phyloP scores from a whole-genome alignment of 768 basidiomycete genomes.

The Nevesoporus exiguus region DNA sequence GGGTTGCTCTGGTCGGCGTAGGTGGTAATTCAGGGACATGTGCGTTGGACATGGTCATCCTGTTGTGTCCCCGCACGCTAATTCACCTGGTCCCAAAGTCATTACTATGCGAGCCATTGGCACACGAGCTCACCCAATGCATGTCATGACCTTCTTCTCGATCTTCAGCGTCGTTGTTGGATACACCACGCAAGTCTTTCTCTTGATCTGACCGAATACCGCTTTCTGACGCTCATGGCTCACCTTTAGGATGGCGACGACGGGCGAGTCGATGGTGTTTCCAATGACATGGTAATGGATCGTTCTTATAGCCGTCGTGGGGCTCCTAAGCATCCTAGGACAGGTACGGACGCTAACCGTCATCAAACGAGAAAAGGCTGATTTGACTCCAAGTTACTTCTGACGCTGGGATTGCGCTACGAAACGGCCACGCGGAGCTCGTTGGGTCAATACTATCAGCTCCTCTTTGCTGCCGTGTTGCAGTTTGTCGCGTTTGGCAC shows the following conservation, averaged over 20 bases:
- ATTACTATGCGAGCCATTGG: slow-evolving; percentile 66
- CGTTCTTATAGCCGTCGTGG: slow-evolving; percentile 12
- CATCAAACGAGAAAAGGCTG: background rate
- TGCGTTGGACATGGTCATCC: slow-evolving; percentile 34
- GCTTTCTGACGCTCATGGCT: background rate
- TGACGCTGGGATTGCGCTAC: slow-evolving; percentile 60
- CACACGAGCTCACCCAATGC: slow-evolving; percentile 69
- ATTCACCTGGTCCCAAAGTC: slow-evolving; percentile 29
- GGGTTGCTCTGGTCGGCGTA: slow-evolving; percentile 64
- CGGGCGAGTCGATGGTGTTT: slow-evolving; percentile 9
- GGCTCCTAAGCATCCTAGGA: slow-evolving; percentile 12
- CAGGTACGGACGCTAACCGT: slow-evolving; percentile 11
- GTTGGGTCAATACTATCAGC: slow-evolving; percentile 58
- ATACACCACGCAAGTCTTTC: slow-evolving; percentile 6
- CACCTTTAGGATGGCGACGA: slow-evolving; percentile 10
- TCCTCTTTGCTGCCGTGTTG: slow-evolving; percentile 65
- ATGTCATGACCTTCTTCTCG: slow-evolving; percentile 67
- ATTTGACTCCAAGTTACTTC: slow-evolving; percentile 37
- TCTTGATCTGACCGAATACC: background rate
- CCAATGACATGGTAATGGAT: slow-evolving; percentile 20
- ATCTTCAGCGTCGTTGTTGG: slow-evolving; percentile 42
- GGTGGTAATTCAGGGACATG: slow-evolving; percentile 65
- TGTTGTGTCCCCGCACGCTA: background rate
- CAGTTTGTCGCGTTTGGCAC: slow-evolving; percentile 65
- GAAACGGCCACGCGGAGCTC: slow-evolving; percentile 64